Conservation (phyloP, 192 early-diverging fungal species). For the Coemansia brasiliensis region DNA sequence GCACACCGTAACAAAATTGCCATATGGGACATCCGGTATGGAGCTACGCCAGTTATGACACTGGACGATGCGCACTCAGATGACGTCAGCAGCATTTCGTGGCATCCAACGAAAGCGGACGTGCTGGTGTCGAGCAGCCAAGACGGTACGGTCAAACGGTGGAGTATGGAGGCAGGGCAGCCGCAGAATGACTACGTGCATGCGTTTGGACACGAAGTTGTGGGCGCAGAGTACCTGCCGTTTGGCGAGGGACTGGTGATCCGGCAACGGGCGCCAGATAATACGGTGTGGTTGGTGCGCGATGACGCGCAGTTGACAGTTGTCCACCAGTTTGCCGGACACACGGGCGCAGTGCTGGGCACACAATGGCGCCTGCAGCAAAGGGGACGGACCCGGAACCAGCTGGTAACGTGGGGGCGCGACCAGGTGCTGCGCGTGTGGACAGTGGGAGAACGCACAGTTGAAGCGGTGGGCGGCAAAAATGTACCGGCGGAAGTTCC, state of each 20-base stretch:
- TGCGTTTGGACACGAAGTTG: slow-evolving; percentile 23
- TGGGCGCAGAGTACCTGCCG: slow-evolving; percentile 36
- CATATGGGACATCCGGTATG: slow-evolving; percentile 48
- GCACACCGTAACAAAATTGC: slow-evolving; percentile 46
- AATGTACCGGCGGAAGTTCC: neutral
- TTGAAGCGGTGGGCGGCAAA: slow-evolving; percentile 19
- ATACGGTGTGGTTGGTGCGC: slow-evolving; percentile 13
- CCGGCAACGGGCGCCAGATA: slow-evolving; percentile 18
- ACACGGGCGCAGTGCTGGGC: slow-evolving; percentile 29
- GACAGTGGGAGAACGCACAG: slow-evolving; percentile 12
- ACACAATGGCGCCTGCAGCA: slow-evolving; percentile 33
- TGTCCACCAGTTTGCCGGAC: slow-evolving; percentile 39
- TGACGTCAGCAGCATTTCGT: slow-evolving; percentile 41
- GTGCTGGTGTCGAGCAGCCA: slow-evolving; percentile 28
- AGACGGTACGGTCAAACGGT: slow-evolving; percentile 42
- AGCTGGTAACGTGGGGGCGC: slow-evolving; percentile 51
- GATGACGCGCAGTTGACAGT: slow-evolving; percentile 20
- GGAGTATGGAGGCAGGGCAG: slow-evolving; percentile 12
- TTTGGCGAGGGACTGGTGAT: slow-evolving; percentile 42
- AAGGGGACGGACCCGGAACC: slow-evolving; percentile 10
- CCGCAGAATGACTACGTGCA: slow-evolving; percentile 25
- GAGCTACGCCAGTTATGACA: slow-evolving; percentile 30
- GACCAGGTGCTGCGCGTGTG: slow-evolving; percentile 51
- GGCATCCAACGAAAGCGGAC: slow-evolving; percentile 32
- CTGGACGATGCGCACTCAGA: slow-evolving; percentile 43